Evolutionary conservation across 495 filamentous ascomycete species (phyloP), one percentile per base, ranked within the genome.

Genomic region (Hypoxylon fragiforme): DNA sequence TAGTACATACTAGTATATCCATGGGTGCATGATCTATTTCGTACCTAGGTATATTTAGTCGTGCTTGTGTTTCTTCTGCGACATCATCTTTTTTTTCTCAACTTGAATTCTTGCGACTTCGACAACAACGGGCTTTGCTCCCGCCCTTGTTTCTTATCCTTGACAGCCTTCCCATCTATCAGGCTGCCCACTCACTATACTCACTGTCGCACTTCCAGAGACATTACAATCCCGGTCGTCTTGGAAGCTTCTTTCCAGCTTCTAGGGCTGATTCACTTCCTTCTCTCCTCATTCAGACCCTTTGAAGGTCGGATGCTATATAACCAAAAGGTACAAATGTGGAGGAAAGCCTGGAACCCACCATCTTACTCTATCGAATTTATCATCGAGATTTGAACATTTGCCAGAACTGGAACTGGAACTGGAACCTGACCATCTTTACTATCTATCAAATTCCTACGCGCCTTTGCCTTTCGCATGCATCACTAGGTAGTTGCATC

Each of bases 231-330:
- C 41, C 46, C 34, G 13, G 43, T 36, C 18, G 55, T 61, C 59
- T 64, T 62, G 50, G 60, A 65, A 65, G 34, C 58, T 68, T 56
- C 65, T 65, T 62, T 65, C 36, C 59, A 42, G 44, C 62, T 68
- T 68, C 65, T 40, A 59, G 45, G 18, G 20, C 34, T 63, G 62
- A 56, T 61, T 57, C 59, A 63, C 35, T 49, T 49, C 37, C 49
- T 53, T 56, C 58, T 57, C 43, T 53, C 44, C 20, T 26, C 43
- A 8, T 60, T 48, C 49, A 53, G 26, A 28, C 44, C 49, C 50
- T 54, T 59, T 50, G 53, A 54, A 35, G 46, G 40, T 46, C 26
- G 26, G 52, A 16, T 44, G 38, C 14, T 68, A 65, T 68, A 68
- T 68, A 68, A 52, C 26, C 57, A 44, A 47, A 55, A 60, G 54